Evolutionary conservation across 2,329 filamentous ascomycete genomes (phyloP).

Genomic region (Pestalotiopsis sp.): DNA sequence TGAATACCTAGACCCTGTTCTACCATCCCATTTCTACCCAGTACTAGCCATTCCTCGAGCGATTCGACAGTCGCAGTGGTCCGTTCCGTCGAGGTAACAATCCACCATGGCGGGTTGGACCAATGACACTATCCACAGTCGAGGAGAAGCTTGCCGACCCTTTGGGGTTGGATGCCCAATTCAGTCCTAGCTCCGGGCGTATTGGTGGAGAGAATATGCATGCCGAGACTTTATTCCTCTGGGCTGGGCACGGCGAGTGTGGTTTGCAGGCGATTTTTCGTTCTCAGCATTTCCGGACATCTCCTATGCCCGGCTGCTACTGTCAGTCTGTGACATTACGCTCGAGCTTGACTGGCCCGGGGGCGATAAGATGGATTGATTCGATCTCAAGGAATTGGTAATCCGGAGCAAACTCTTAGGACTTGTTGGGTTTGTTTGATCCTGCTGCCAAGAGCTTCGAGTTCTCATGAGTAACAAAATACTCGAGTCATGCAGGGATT

Average conservation of each 20-base stretch:
- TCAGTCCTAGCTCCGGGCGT: background rate
- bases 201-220: constrained; percentile 7
- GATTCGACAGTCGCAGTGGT: background rate
- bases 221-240: background rate
- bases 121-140: background rate
- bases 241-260: background rate
- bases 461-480: background rate
- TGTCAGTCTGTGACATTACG: background rate
- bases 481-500: background rate
- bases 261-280: background rate
- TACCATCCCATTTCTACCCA: background rate
- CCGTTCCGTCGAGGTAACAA: background rate
- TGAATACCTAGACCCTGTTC: background rate
- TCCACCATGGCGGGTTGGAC: background rate
- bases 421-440: background rate
- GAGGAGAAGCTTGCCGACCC: background rate
- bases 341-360: background rate
- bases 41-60: background rate
- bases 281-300: background rate
- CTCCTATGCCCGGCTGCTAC: constrained; percentile 1
- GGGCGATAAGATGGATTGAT: constrained; percentile 6
- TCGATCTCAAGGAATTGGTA: background rate
- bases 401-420: background rate
- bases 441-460: background rate
- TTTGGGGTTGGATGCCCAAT: background rate